These are phyloP conservation scores for Calocera cornea DNA, from an alignment of 768 basidiomycete genomes.

Conservation along the genomic window DNA sequence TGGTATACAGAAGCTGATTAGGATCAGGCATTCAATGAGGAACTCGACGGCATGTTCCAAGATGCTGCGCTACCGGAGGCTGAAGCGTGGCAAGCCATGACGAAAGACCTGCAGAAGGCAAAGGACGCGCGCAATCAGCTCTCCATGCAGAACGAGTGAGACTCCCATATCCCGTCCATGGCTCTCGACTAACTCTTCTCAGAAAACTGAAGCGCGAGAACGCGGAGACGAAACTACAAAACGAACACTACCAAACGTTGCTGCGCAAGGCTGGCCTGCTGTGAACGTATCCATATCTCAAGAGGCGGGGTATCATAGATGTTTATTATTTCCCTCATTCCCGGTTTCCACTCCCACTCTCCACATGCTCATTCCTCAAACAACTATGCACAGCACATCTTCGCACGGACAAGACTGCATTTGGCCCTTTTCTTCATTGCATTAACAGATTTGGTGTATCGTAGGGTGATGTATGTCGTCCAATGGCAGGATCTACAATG, in stretches of 20 bases:
- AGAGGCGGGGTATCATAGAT: conserved; percentile 1
- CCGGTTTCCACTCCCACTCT: neutral
- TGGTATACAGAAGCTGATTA: neutral
- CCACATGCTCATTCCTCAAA: neutral
- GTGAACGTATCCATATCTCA: neutral
- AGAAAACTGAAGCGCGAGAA: conserved; percentile 60
- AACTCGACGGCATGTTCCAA: conserved; percentile 81
- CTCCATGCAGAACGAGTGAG: conserved; percentile 68
- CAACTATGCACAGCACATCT: neutral
- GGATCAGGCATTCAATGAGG: conserved; percentile 78
- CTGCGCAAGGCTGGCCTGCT: conserved; percentile 3
- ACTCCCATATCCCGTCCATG: conserved; percentile 16
- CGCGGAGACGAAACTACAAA: conserved; percentile 57
- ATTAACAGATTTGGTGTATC: neutral
- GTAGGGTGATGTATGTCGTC: neutral
- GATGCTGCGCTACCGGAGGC: conserved; percentile 68
- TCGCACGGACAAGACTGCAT: neutral
- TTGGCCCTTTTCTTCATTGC: neutral
- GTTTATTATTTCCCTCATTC: neutral
- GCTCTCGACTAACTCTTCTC: conserved; percentile 8
- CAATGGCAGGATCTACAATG: neutral
- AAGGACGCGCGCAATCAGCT: conserved; percentile 66
- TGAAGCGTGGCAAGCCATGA: conserved; percentile 72
- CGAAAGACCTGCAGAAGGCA: conserved; percentile 52
- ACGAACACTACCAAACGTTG: conserved; percentile 47